Evolutionary conservation across 148 eudicot genomes (phyloP), one percentile per base, ranked within the genome.

Genomic region (Vaccinium darrowii): DNA sequence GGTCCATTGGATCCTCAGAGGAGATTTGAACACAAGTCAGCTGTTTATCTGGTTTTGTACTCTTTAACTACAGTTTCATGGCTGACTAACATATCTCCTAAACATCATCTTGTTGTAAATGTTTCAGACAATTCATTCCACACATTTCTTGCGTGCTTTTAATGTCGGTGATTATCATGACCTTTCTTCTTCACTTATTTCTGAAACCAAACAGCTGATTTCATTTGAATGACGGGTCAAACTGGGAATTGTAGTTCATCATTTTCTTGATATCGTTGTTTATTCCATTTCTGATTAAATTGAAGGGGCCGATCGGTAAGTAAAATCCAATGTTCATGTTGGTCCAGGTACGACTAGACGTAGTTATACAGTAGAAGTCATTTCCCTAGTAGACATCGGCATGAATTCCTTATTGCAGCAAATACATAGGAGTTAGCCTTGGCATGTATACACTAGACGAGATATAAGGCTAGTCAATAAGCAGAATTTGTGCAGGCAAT

Each of bases 11-110:
- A 67, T 5, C 30, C 81, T 30, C 8, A 52, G 63, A 7, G 50
- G 60, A 85, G 18, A 73, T 74, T 76, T 76, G 74, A 33, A 62
- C 84, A 47, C 50, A 79, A 36, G 3, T 8, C 11, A 79, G 63
- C 39, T 49, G 30, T 43, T 23, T 36, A 54, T 82, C 65, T 78
- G 63, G 60, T 78, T 82, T 27, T 82, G 57, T 82, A 25, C 23
- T 47, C 58, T 50, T 51, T 18, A 51, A 67, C 7, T 69, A 12
- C 76, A 43, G 65, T 63, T 69, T 72, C 50, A 33, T 33, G 84
- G 62, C 73, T 23, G 18, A 51, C 36, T 81, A 16, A 25, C 49
- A 53, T 16, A 67, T 72, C 25, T 33, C 78, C 3, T 27, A 4
- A 53, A 10, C 63, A 71, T 69, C 63, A 47, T 49, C 8, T 71